Evolutionary conservation across 2,329 filamentous ascomycete genomes (phyloP), one percentile per base, ranked within the genome.

Genomic region (Trichoderma sp.): DNA sequence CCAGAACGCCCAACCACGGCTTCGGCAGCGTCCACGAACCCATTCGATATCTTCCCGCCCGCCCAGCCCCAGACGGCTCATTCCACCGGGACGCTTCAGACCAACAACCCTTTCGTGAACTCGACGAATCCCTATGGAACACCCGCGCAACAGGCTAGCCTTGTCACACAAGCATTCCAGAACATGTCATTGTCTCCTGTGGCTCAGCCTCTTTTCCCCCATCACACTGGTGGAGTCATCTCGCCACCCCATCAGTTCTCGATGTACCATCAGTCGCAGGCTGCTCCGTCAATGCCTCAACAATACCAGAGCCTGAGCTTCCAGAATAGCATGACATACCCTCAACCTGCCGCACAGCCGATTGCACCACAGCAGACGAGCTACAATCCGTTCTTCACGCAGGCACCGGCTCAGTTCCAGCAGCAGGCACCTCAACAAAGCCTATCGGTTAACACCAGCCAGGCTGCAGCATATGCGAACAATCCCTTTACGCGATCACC

Each of bases 51-150:
- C 76, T 82, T 83, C 74, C 83, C 78, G 48, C 76, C 82, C 3
- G 81, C 84, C 12, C 85, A 82, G 50, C 87, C 87, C 3, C 87
- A 89, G 75, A 89, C 88, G 10, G 85, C 88, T 8, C 88, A 90
- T 71, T 90, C 88, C 4, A 90, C 88, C 0, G 88, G 88, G 54
- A 87, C 83, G 15, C 76, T 89, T 29, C 84, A 85, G 71, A 87
- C 82, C 72, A 85, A 81, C 74, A 87, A 87, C 68, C 84, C 85
- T 0, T 88, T 87, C 69, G 69, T 71, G 15, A 83, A 81, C 69
- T 82, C 86, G 13, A 89, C 87, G 69, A 94, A 94, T 74, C 92
- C 92, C 5, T 94, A 94, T 72, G 85, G 90, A 9, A 76, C 80
- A 60, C 82, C 84, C 2, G 74, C 78, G 17, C 80, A 79, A 71